Percentiles rank a stretch among this genome's conserved stretches.
These are phyloP conservation scores for Kitagawia praeruptora DNA, from an alignment of 129 eudicot genomes.

Conservation along the genomic window DNA sequence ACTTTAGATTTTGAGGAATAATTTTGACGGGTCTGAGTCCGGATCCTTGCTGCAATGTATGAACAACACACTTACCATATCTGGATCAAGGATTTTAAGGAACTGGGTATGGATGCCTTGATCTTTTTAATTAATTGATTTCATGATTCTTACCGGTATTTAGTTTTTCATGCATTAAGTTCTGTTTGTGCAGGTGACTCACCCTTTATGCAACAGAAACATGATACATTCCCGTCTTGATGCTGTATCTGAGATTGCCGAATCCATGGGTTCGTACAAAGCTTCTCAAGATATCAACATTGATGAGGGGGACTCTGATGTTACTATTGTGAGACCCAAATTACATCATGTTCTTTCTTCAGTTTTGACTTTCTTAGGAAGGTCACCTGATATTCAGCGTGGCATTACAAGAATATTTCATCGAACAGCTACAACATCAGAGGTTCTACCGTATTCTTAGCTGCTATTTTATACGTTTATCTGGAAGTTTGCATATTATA, in stretches of 20 bases:
- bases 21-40: conserved; percentile 59
- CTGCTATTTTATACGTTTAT: not conserved
- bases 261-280: conserved; percentile 50
- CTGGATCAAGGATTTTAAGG: conserved; percentile 82
- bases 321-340: conserved; percentile 29
- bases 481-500: not conserved
- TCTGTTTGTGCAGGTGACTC: conserved; percentile 58
- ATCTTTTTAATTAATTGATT: conserved; percentile 8
- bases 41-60: conserved; percentile 72
- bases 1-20: conserved; percentile 67
- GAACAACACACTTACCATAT: conserved; percentile 69
- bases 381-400: conserved; percentile 84
- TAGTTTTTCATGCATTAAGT: conserved; percentile 4
- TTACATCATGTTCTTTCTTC: conserved; percentile 50
- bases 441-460: conserved; percentile 42
- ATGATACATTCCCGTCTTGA: conserved; percentile 74
- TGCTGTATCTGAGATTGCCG: conserved; percentile 83
- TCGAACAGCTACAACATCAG: conserved; percentile 79
- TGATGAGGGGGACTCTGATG: conserved; percentile 21
- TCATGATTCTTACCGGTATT: not conserved
- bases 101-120: conserved; percentile 64
- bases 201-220: conserved; percentile 71
- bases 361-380: conserved; percentile 52
- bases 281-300: conserved; percentile 18
- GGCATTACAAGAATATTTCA: conserved; percentile 95